Evolutionary conservation across 2,329 filamentous ascomycete genomes (phyloP).

Genomic region (Paraconiothyrium brasiliense): DNA sequence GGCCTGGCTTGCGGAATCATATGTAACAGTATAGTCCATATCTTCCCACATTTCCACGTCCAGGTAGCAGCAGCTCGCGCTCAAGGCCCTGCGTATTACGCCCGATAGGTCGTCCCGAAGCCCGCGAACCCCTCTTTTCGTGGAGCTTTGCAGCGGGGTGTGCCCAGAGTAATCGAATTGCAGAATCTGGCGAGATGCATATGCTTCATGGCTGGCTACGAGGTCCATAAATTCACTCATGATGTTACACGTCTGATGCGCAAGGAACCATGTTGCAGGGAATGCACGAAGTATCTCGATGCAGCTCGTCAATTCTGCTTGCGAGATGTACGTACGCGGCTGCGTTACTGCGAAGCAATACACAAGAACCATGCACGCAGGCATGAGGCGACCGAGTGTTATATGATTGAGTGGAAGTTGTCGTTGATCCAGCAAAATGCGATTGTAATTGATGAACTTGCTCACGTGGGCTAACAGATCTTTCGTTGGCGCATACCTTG

Average conservation of each 20-base stretch:
- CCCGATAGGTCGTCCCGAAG: background rate
- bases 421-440: slow-evolving; percentile 5
- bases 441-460: slow-evolving; percentile 7
- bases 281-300: slow-evolving; percentile 11
- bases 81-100: slow-evolving; percentile 5
- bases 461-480: background rate
- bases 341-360: slow-evolving; percentile 4
- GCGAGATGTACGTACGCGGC: background rate
- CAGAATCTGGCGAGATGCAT: background rate
- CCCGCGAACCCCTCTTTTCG: background rate
- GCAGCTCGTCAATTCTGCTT: slow-evolving; percentile 1
- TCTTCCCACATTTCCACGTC: slow-evolving; percentile 5
- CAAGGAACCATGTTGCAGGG: background rate
- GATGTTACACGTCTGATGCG: slow-evolving; percentile 2
- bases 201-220: background rate
- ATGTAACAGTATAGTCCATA: background rate
- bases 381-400: slow-evolving; percentile 6
- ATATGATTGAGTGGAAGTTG: slow-evolving; percentile 13
- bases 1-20: background rate
- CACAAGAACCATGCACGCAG: slow-evolving; percentile 2
- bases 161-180: slow-evolving; percentile 6
- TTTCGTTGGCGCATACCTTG: background rate
- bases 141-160: slow-evolving; percentile 1
- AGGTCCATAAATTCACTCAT: slow-evolving; percentile 12
- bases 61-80: slow-evolving; percentile 7